Conservation (phyloP, 2,329 filamentous ascomycete genomes). For the Penicillium occitanis region DNA sequence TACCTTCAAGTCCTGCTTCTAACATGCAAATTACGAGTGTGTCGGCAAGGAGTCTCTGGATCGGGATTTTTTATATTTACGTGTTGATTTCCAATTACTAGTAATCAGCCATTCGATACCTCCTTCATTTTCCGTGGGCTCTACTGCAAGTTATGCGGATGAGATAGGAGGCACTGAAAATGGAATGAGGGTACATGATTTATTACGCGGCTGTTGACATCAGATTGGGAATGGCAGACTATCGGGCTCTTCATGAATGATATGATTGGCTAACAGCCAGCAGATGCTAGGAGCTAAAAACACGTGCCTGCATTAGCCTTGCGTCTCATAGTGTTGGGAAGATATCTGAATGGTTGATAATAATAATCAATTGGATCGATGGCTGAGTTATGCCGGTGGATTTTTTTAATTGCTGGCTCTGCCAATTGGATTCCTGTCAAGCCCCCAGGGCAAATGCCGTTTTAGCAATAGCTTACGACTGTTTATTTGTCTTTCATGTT, state of each 20-base stretch:
- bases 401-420: background rate
- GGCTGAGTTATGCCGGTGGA: background rate
- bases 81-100: background rate
- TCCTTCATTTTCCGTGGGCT: background rate
- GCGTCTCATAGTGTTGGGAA: background rate
- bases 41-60: background rate
- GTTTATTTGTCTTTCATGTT: background rate
- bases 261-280: background rate
- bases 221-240: slow-evolving; percentile 3
- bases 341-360: background rate
- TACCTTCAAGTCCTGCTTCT: background rate
- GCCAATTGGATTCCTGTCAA: background rate
- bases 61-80: background rate
- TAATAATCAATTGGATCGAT: background rate
- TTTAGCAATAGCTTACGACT: background rate
- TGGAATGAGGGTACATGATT: slow-evolving; percentile 6
- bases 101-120: background rate
- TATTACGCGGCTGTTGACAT: slow-evolving; percentile 16
- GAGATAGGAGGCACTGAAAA: background rate
- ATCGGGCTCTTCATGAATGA: background rate
- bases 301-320: slow-evolving; percentile 16
- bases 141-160: background rate
- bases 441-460: background rate
- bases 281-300: background rate
- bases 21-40: background rate